phyloP scores from a whole-genome alignment of 257 asterid genomes.

The Lithospermum erythrorhizon region DNA sequence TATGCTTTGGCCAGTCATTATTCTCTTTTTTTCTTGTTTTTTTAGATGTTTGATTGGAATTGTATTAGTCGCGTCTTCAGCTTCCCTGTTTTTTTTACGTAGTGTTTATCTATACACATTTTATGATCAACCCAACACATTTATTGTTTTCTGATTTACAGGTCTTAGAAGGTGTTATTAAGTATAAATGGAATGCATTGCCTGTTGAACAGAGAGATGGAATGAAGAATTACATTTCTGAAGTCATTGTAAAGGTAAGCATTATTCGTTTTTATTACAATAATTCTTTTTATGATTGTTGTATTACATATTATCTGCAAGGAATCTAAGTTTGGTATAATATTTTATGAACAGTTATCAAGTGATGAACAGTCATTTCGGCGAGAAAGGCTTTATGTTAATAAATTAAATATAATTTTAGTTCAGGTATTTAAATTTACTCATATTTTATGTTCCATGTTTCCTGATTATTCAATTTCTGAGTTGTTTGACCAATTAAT shows the following conservation, averaged over 20 bases:
- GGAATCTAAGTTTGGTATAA: background rate
- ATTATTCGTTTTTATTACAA: background rate
- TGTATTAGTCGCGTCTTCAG: too few relatives aligned
- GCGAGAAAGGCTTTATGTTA: conserved; percentile 81
- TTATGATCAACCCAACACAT: background rate
- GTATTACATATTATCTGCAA: background rate
- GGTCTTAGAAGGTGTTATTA: conserved; percentile 96
- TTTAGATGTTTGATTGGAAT: background rate
- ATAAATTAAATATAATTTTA: conserved; percentile 68
- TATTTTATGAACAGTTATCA: conserved; percentile 49
- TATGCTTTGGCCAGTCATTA: background rate
- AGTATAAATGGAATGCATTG: conserved; percentile 96
- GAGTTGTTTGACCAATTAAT: background rate
- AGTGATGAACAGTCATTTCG: conserved; percentile 89
- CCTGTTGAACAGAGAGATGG: conserved; percentile 96
- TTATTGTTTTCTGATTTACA: conserved; percentile 24
- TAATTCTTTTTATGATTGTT: background rate
- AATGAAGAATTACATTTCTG: conserved; percentile 97
- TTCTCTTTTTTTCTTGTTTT: too few relatives aligned
- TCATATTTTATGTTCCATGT: background rate
- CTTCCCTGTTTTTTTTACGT: background rate
- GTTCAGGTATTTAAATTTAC: conserved; percentile 61
- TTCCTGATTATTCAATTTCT: background rate
- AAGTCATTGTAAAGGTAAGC: conserved; percentile 84
- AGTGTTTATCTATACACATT: background rate